These are phyloP conservation scores for Aspergillus olivimuriae DNA, from an alignment of 495 filamentous ascomycete genomes.

Conservation along the genomic window DNA sequence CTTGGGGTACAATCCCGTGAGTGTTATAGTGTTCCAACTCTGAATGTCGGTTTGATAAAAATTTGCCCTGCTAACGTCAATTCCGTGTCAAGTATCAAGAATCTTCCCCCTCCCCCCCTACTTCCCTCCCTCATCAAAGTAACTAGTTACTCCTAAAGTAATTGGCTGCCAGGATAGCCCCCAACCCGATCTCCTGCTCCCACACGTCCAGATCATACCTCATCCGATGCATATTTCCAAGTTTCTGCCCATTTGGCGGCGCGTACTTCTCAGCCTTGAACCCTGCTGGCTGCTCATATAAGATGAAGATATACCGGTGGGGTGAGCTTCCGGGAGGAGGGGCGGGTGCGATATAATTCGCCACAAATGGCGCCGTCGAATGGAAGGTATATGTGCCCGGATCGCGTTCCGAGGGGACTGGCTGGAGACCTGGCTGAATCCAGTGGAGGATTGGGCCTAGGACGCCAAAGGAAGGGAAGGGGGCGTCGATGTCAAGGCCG, in stretches of 20 bases:
- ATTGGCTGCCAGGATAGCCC: slow-evolving; percentile 45
- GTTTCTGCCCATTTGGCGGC: slow-evolving; percentile 33
- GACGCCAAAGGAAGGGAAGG: slow-evolving; percentile 7
- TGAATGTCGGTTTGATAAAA: no score
- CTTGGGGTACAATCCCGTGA: no score
- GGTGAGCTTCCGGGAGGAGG: slow-evolving; percentile 45
- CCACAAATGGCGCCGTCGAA: slow-evolving; percentile 24
- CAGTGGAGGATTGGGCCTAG: slow-evolving; percentile 40
- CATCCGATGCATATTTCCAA: slow-evolving; percentile 36
- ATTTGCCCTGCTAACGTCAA: no score
- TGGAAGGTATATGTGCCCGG: slow-evolving; percentile 12
- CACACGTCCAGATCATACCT: slow-evolving; percentile 46
- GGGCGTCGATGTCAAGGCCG: slow-evolving; percentile 14
- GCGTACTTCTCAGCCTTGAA: slow-evolving; percentile 40
- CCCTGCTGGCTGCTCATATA: slow-evolving; percentile 49
- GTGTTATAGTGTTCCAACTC: no score
- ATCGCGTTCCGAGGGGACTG: slow-evolving; percentile 3
- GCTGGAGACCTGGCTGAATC: slow-evolving; percentile 41
- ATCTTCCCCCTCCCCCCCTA: no score
- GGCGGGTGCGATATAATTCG: slow-evolving; percentile 44
- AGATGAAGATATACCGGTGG: slow-evolving; percentile 52
- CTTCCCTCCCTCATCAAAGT: no score
- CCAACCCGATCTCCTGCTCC: slow-evolving; percentile 42
- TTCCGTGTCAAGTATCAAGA: no score
- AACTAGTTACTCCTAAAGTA: background rate